Percentiles rank a stretch among this genome's conserved stretches.
These are phyloP conservation scores for Lasiosphaeria hispida DNA, from an alignment of 495 filamentous ascomycete genomes.

Conservation along the genomic window DNA sequence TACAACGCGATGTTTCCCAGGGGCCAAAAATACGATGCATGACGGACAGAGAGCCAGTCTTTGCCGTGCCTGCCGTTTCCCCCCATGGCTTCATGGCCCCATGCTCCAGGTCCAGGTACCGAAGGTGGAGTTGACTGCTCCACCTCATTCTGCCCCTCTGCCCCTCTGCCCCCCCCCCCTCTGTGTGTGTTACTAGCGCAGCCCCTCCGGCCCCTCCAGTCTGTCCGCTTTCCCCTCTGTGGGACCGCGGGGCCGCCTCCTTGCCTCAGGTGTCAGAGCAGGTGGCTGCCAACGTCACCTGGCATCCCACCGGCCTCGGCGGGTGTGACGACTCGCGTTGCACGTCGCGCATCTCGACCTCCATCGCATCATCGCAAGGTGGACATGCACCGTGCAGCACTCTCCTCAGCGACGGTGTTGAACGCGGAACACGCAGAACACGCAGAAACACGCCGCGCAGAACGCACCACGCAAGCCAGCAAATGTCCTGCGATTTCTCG, in stretches of 20 bases:
- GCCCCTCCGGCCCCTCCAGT: too few species aligned
- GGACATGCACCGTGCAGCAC: slow-evolving; percentile 3
- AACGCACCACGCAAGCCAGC: neutral
- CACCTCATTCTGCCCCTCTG: too few species aligned
- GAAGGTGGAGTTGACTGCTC: too few species aligned
- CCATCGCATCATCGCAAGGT: neutral
- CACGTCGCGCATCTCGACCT: slow-evolving; percentile 6
- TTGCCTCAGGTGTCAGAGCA: too few species aligned
- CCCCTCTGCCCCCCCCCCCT: too few species aligned
- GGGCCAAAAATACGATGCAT: slow-evolving; percentile 16
- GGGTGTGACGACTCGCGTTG: slow-evolving; percentile 20
- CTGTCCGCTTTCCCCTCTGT: too few species aligned
- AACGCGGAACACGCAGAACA: neutral
- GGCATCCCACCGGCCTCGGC: slow-evolving; percentile 3
- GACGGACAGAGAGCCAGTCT: neutral
- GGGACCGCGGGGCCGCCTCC: too few species aligned
- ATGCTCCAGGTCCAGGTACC: too few species aligned
- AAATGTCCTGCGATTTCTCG: neutral
- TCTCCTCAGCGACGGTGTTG: neutral
- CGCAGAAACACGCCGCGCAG: too few species aligned
- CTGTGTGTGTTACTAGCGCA: too few species aligned
- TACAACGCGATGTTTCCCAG: slow-evolving; percentile 24
- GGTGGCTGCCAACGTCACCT: neutral
- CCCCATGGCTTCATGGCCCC: too few species aligned
- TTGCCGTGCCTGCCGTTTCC: slow-evolving; percentile 4